Evolutionary conservation across 208 protist genomes (phyloP).

Genomic region (Acanthamoeba sp.): DNA sequence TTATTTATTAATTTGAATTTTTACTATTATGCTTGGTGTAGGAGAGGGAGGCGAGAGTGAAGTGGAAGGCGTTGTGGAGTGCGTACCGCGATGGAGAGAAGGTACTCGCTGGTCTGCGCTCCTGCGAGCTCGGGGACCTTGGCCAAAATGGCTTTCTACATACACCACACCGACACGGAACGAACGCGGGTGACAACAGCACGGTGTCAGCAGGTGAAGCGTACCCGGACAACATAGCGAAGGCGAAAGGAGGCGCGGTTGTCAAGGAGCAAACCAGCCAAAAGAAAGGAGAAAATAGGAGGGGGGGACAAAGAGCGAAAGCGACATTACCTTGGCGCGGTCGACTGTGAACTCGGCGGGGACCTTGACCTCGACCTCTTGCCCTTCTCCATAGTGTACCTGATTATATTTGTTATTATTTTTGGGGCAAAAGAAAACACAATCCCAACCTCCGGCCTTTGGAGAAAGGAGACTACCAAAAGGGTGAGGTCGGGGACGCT

Average conservation of each 20-base stretch:
- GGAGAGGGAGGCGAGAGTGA: too few relatives aligned
- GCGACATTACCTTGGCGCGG: constrained; percentile 21
- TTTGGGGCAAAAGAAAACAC: not conserved
- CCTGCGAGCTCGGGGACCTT: constrained; percentile 1
- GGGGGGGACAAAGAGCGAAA: not conserved
- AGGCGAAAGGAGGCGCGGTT: not conserved
- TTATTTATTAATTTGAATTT: too few relatives aligned
- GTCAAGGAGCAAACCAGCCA: not conserved
- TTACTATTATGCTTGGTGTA: too few relatives aligned
- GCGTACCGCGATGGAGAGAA: not conserved
- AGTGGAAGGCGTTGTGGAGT: too few relatives aligned
- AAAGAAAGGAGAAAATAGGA: not conserved
- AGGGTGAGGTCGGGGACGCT: not conserved
- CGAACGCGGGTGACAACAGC: too few relatives aligned
- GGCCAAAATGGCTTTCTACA: constrained; percentile 7
- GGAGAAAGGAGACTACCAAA: not conserved
- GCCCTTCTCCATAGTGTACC: constrained; percentile 14
- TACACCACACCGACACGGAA: not conserved
- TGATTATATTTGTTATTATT: not conserved
- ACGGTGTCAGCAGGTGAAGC: too few relatives aligned
- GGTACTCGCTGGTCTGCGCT: constrained; percentile 20
- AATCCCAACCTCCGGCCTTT: too few relatives aligned
- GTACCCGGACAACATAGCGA: not conserved
- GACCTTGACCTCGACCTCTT: not conserved
- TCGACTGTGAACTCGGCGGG: constrained; percentile 32